Evolutionary conservation across 257 asterid species (phyloP), one percentile per base, ranked within the genome.

Genomic region (Fraxinus quadrangulata): DNA sequence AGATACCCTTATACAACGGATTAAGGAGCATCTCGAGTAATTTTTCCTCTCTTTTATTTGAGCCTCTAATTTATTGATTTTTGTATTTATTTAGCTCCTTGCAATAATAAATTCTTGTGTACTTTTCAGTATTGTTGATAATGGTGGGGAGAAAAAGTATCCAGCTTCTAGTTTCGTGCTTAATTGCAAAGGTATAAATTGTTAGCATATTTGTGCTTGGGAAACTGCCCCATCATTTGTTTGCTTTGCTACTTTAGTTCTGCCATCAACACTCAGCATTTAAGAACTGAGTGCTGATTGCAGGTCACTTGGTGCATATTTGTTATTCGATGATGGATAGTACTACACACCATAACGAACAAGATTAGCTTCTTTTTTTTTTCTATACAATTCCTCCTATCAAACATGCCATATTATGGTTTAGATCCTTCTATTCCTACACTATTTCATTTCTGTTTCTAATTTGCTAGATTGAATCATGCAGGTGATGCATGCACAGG

Each of bases 401-500:
- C 33, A 63, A 63, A 63, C 31, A 3, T 63, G 17, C 19, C 34
- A 8, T 79, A 63, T 39, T 8, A 70, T 9, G 65, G 63, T 71
- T 70, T 23, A 36, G 70, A 78, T 59, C 26, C 33, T 37, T 68
- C 45, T 42, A 51, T 17, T 67, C 14, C 1, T 13, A 34, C 21
- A 2, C 0, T 30, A 76, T 30, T 77, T 51, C 2, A 23, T 6
- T 61, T 31, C 33, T 39, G 5, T 39, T 36, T 66, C 67, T 80
- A 56, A 71, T 75, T 31, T 67, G 36, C 71, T 45, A 33, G 33
- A 75, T 33, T 1, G 24, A 67, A 72, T 14, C 74, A 33, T 76
- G 89, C 93, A 94, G 99, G 99, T 31, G 99, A 94, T 80, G 92
- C 97, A 9, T 94, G 99, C 89, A 86, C 83, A 30, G 96, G 98